Evolutionary conservation across 768 basidiomycete species (phyloP), one percentile per base, ranked within the genome.

Genomic region (Leucocoprinus leucothites): DNA sequence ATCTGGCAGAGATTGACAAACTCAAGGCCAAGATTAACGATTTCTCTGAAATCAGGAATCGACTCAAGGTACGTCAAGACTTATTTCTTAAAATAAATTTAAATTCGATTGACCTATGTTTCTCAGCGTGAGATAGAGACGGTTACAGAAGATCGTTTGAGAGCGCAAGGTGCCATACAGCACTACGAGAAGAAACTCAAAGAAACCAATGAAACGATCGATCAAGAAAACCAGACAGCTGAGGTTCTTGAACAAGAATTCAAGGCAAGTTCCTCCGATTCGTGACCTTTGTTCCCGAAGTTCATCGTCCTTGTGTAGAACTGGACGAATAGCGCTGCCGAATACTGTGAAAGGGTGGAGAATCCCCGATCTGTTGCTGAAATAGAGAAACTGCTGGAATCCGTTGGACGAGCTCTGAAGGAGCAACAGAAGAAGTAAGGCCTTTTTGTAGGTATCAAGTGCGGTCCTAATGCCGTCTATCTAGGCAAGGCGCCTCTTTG

Each of bases 401-500:
- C 84, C 2, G 79, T 87, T 3, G 72, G 86, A 60, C 74, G 73
- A 24, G 86, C 89, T 1, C 65, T 95, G 59, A 74, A 82, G 56
- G 82, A 85, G 60, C 81, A 86, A 24, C 86, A 87, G 66, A 81
- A 74, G 61, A 75, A 69, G 90, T 87, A 58, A 9, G 75, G 64
- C 16, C 13, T 14, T 38, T 41, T 13, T 9, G 48, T 34, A n/a
- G 18, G 35, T 48, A 3, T 22, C 4, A 31, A 18, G 18, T 4
- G n/a, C 16, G 19, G 7, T 11, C 19, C 16, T 28, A 19, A n/a
- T 26, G 18, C n/a, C 9, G 28, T 21, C 3, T 28, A 11, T 6
- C n/a, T 56, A 91, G 88, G 38, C 84, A 91, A 50, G 91, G 92
- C 7, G 84, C 85, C 0, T 80, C 84, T 1, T 80, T 92, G 4